Base-by-base conservation (phyloP, 2,329 filamentous ascomycete species). In the Volutella citrinella region DNA sequence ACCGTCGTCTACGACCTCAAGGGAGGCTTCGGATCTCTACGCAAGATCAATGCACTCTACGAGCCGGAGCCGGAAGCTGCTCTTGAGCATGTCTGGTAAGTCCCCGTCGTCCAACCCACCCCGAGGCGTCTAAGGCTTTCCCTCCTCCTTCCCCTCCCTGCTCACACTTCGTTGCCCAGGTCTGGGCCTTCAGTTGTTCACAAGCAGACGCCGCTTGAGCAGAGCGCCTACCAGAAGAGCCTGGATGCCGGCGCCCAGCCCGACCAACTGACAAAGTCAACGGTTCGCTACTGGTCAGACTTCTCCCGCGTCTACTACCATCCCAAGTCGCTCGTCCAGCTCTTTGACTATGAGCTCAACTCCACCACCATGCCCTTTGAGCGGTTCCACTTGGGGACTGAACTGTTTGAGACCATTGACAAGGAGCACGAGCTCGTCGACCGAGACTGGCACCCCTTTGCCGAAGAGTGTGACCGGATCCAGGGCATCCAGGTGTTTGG, bases 281-380 rank as follows among this genome's bases (percentile, higher is more conserved):
- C 78, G 10, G 85, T 97, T n/a, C 79, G 88, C 34, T 97, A 93
- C 65, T 98, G 93, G 91, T 95, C 89, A 19, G 93, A 98, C 61
- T 97, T 89, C 63, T 94, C 87, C 49, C 80, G 88, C 17, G 77
- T 93, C n/a, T 98, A 81, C 63, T 96, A 86, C 57, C 90, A 97
- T 57, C 93, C 93, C 8, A 80, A 78, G 34, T 95, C 89, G 10
- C 78, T 95, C 34, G 73, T 95, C 9, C 90, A 95, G 56, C 70
- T 97, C 11, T 85, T 85, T 55, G 88, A 96, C 54, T 94, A 87
- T 54, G 87, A 94, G 57, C 69, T 95, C 21, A 82, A 86, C 56
- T 91, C 88, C 4, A 73, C 77, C 27, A 69, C 91, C 18, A 82
- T 83, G 72, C 87, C 90, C 0, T 95, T 95, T 54, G 88, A 95